Percentiles rank a stretch among this genome's conserved stretches.
Evolutionary conservation across 2,329 filamentous ascomycete genomes (phyloP).

Genomic region (Lachnellula suecica): DNA sequence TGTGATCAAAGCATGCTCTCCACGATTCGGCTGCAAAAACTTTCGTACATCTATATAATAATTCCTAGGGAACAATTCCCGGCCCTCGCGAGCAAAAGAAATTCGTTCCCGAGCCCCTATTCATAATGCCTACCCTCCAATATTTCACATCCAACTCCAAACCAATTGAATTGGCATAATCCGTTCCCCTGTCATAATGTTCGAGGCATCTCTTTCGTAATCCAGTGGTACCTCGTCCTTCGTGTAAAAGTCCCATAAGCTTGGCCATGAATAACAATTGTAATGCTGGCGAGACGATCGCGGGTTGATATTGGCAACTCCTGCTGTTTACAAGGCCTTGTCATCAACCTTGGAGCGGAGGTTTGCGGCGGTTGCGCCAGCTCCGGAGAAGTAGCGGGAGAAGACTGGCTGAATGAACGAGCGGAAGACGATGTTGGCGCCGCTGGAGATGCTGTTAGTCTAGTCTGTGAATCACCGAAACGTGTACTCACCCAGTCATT

Average conservation of each 20-base stretch:
- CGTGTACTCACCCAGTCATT: constrained; percentile 75
- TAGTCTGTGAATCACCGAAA: neutral
- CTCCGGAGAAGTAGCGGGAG: constrained; percentile 78
- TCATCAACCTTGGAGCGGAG: constrained; percentile 86
- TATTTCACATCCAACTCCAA: constrained; percentile 10
- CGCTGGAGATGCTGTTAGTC: constrained; percentile 52
- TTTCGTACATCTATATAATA: constrained; percentile 25
- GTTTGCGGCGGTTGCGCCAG: constrained; percentile 76
- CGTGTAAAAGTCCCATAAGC: constrained; percentile 4
- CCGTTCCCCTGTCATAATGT: neutral
- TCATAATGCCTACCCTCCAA: constrained; percentile 16
- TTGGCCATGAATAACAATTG: constrained; percentile 11
- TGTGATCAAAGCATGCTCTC: no score
- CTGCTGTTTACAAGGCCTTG: constrained; percentile 59
- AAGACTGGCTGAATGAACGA: constrained; percentile 92
- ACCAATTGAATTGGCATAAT: constrained; percentile 2
- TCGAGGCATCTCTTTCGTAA: neutral
- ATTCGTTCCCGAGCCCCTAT: constrained; percentile 21
- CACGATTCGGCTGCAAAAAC: no score
- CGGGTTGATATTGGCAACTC: constrained; percentile 1
- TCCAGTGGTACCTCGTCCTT: neutral
- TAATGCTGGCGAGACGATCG: constrained; percentile 4
- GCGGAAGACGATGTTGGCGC: constrained; percentile 94
- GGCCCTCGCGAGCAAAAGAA: constrained; percentile 12
- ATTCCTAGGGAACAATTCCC: constrained; percentile 12